Percentiles rank a stretch among this genome's conserved stretches.
These are phyloP conservation scores for Trichocomaceae sp. DNA, from an alignment of 2,329 filamentous ascomycete genomes.

Conservation along the genomic window DNA sequence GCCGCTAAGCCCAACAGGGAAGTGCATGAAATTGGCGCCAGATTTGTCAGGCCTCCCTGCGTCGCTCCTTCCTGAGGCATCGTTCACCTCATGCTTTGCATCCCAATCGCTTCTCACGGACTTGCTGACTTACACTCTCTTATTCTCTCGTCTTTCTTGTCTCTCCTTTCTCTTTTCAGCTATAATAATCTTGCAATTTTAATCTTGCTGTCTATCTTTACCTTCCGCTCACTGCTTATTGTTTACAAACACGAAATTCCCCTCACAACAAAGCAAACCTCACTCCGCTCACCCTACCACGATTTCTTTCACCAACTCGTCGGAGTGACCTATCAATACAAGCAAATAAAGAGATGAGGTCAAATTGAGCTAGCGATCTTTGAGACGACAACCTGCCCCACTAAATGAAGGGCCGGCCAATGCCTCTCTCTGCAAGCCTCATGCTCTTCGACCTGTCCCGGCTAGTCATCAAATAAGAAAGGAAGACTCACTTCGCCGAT, in stretches of 20 bases:
- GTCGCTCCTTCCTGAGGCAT: not conserved
- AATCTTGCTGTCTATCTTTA: not conserved
- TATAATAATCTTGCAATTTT: not conserved
- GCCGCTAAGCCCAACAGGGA: not conserved
- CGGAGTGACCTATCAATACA: not conserved
- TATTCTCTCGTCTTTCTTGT: not conserved
- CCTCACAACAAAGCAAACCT: constrained; percentile 2
- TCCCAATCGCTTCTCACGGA: not conserved
- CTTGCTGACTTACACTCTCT: not conserved
- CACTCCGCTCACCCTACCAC: not conserved
- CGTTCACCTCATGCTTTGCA: not conserved
- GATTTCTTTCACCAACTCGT: not conserved
- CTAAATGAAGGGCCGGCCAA: constrained; percentile 3
- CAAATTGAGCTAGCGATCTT: not conserved
- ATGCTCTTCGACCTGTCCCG: constrained; percentile 4
- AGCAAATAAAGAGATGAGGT: not conserved
- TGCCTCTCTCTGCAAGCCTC: constrained; percentile 5
- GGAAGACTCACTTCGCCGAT: constrained; percentile 19
- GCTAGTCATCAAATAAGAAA: constrained; percentile 12
- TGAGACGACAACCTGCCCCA: not conserved
- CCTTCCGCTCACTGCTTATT: not conserved
- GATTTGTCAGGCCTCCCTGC: constrained; percentile 9
- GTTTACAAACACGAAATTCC: not conserved
- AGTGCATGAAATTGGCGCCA: not conserved
- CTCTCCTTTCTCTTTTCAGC: not conserved